phyloP scores from a whole-genome alignment of 108 stramenopile species.

The Skeletonema grethae region DNA sequence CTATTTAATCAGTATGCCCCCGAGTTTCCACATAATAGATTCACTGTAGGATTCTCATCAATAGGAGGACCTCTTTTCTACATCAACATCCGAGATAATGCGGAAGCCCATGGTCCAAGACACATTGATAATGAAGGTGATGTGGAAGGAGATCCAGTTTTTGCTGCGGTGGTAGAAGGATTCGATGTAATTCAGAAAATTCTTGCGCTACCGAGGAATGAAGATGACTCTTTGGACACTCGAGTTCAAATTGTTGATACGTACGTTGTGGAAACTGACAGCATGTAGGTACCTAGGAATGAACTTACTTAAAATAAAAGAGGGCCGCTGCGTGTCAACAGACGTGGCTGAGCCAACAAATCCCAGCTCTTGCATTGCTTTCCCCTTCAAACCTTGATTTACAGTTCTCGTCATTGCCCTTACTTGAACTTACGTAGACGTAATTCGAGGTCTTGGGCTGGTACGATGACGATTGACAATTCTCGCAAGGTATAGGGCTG shows the following conservation, averaged over 20 bases:
- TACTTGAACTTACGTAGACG: too few species aligned
- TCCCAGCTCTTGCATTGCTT: too few species aligned
- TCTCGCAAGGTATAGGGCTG: too few species aligned
- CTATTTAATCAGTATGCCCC: conserved; percentile 67
- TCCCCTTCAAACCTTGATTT: too few species aligned
- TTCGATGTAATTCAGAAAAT: conserved; percentile 61
- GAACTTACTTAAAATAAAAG: too few species aligned
- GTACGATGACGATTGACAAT: too few species aligned
- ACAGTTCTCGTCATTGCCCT: too few species aligned
- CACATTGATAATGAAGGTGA: conserved; percentile 11
- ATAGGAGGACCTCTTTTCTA: conserved; percentile 83
- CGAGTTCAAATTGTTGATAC: conserved; percentile 25
- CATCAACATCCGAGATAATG: conserved; percentile 88
- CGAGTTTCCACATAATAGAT: conserved; percentile 71
- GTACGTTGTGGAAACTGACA: conserved; percentile 7
- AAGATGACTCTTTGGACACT: conserved; percentile 13
- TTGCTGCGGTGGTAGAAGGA: conserved; percentile 71
- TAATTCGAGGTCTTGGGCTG: too few species aligned
- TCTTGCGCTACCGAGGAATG: conserved; percentile 20
- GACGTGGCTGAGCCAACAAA: too few species aligned
- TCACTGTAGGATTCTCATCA: conserved; percentile 80
- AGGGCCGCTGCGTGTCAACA: too few species aligned
- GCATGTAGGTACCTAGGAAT: not conserved
- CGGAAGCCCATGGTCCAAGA: conserved; percentile 60
- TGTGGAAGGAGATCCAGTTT: conserved; percentile 64